Conservation (phyloP, 805 yeast genomes). For the Wickerhamomyces xylosicus region DNA sequence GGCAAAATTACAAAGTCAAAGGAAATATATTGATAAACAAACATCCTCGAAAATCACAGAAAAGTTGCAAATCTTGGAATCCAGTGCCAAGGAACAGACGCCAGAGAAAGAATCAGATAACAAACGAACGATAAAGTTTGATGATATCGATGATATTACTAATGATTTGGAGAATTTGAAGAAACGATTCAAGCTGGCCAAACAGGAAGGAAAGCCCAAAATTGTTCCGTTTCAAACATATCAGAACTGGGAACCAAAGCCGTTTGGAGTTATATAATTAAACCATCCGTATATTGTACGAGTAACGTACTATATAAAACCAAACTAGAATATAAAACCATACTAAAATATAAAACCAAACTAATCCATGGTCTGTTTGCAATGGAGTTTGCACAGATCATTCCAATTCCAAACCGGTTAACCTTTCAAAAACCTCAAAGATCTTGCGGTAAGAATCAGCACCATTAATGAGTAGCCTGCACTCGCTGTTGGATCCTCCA, state of each 20-base stretch:
- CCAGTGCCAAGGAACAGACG: not conserved
- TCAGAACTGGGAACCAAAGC: constrained; percentile 39
- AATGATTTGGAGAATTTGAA: constrained; percentile 21
- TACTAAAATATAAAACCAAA: too few species aligned
- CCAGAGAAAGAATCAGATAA: not conserved
- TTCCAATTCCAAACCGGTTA: too few species aligned
- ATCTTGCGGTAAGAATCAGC: too few species aligned
- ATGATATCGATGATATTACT: constrained; percentile 15
- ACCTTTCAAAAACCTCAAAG: too few species aligned
- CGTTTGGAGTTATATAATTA: constrained; percentile 36
- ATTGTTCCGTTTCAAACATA: constrained; percentile 10
- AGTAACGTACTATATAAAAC: too few species aligned
- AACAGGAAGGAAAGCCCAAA: constrained; percentile 1
- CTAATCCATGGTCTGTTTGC: too few species aligned
- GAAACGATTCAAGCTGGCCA: constrained; percentile 13
- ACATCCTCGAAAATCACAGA: not conserved
- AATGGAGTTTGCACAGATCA: too few species aligned
- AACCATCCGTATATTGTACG: too few species aligned
- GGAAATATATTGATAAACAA: not conserved
- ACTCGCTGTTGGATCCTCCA: too few species aligned
- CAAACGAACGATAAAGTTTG: not conserved
- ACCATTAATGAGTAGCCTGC: too few species aligned
- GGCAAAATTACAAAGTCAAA: constrained; percentile 2
- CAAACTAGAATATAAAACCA: too few species aligned
- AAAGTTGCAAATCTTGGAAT: not conserved